These are phyloP conservation scores for Fusarium robinianum DNA, from an alignment of 2,329 filamentous ascomycete genomes.

Conservation along the genomic window DNA sequence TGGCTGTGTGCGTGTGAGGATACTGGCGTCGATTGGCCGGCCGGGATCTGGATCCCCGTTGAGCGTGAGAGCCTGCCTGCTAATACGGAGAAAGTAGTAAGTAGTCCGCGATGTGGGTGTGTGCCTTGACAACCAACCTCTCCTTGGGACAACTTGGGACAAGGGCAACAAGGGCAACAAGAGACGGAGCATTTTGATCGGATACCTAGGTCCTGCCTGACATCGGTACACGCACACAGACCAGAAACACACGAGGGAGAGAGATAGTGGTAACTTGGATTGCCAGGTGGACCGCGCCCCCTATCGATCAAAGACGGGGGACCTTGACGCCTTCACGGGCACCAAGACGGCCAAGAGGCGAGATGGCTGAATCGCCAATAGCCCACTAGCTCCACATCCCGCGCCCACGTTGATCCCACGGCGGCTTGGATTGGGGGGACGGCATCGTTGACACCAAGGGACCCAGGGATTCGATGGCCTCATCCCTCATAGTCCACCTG, in stretches of 20 bases:
- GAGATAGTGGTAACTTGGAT: too few species aligned
- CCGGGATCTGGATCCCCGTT: constrained; percentile 10
- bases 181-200: too few species aligned
- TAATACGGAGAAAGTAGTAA: too few species aligned
- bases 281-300: too few species aligned
- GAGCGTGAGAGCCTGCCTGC: constrained; percentile 3
- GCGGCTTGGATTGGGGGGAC: constrained; percentile 28
- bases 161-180: too few species aligned
- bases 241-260: too few species aligned
- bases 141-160: too few species aligned
- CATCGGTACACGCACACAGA: too few species aligned
- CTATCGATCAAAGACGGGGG: background rate
- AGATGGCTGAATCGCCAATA: constrained; percentile 6
- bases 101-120: too few species aligned
- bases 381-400: constrained; percentile 21
- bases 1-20: constrained; percentile 21
- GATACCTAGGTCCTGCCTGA: too few species aligned
- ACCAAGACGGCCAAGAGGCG: constrained; percentile 2
- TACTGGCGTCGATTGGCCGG: constrained; percentile 16
- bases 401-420: constrained; percentile 25
- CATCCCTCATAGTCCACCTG: constrained; percentile 1
- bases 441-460: background rate
- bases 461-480: constrained; percentile 6
- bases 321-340: background rate
- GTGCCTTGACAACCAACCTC: too few species aligned